phyloP scores from a whole-genome alignment of 2,329 filamentous ascomycete genomes.

The Pseudocercospora fijiensis region DNA sequence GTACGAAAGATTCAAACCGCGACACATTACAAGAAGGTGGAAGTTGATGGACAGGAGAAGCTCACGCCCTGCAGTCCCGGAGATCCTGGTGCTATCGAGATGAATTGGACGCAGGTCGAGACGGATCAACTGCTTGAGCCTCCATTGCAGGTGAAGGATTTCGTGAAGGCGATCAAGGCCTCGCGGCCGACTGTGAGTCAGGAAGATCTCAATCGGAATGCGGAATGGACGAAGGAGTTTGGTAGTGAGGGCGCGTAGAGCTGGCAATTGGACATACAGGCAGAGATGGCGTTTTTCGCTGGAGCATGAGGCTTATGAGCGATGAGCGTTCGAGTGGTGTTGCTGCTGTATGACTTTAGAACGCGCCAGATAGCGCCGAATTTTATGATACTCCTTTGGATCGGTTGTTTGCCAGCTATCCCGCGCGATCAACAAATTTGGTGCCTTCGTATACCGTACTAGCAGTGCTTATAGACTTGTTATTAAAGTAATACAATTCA shows the following conservation, averaged over 20 bases:
- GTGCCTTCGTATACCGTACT: background rate
- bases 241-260: slow-evolving; percentile 73
- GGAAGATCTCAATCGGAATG: slow-evolving; percentile 78
- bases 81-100: slow-evolving; percentile 79
- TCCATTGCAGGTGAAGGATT: slow-evolving; percentile 83
- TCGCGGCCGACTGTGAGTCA: slow-evolving; percentile 86
- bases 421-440: too few relatives aligned
- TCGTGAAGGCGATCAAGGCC: slow-evolving; percentile 84
- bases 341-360: background rate
- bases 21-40: slow-evolving; percentile 90
- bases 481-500: too few relatives aligned
- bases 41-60: slow-evolving; percentile 64
- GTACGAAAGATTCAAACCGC: slow-evolving; percentile 95
- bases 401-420: too few relatives aligned
- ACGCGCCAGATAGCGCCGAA: background rate
- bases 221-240: slow-evolving; percentile 95
- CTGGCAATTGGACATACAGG: background rate
- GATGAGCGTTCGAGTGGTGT: background rate
- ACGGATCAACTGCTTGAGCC: slow-evolving; percentile 84
- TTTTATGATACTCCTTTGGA: background rate
- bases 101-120: slow-evolving; percentile 88
- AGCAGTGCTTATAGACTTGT: too few relatives aligned
- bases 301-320: background rate
- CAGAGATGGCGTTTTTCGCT: background rate
- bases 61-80: slow-evolving; percentile 92